Evolutionary conservation across 139 green algal species (phyloP).

Genomic region (Chlorella sp.): DNA sequence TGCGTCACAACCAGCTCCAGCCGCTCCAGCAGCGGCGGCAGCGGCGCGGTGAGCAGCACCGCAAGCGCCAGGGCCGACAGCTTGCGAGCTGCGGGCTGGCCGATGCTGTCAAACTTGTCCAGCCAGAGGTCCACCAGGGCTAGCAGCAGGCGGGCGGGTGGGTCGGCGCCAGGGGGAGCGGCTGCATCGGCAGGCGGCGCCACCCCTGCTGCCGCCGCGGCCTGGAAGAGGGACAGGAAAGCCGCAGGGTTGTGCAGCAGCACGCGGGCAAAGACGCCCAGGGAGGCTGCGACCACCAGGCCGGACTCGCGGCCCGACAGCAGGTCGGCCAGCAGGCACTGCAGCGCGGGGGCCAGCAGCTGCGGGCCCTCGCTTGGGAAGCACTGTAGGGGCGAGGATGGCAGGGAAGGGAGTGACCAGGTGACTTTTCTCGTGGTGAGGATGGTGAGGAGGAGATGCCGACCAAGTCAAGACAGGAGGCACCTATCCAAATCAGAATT

Average conservation of each 20-base stretch:
- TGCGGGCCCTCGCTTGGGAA: conserved; percentile 56
- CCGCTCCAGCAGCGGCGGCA: conserved; percentile 48
- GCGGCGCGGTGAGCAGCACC: conserved; percentile 62
- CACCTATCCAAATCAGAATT: too few relatives aligned
- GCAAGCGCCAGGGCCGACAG: conserved; percentile 81
- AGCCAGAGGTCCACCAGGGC: conserved; percentile 72
- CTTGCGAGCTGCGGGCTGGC: conserved; percentile 62
- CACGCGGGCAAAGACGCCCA: conserved; percentile 75
- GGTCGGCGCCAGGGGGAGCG: background rate
- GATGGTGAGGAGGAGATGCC: background rate
- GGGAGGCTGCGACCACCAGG: conserved; percentile 63
- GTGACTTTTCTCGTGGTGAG: background rate
- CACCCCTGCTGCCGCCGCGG: background rate
- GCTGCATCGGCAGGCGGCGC: background rate
- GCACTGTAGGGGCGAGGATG: conserved; percentile 3
- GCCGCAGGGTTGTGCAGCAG: conserved; percentile 63
- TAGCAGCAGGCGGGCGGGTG: conserved; percentile 46
- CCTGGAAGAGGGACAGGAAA: conserved; percentile 59
- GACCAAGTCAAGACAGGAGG: too few relatives aligned
- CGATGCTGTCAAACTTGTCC: conserved; percentile 65
- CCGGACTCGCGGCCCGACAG: conserved; percentile 59
- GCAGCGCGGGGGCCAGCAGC: conserved; percentile 57
- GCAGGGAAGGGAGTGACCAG: background rate
- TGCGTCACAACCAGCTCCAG: conserved; percentile 48
- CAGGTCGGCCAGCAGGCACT: conserved; percentile 62